Evolutionary conservation across 2,329 filamentous ascomycete species (phyloP).

Genomic region (Colletotrichum destructivum): DNA sequence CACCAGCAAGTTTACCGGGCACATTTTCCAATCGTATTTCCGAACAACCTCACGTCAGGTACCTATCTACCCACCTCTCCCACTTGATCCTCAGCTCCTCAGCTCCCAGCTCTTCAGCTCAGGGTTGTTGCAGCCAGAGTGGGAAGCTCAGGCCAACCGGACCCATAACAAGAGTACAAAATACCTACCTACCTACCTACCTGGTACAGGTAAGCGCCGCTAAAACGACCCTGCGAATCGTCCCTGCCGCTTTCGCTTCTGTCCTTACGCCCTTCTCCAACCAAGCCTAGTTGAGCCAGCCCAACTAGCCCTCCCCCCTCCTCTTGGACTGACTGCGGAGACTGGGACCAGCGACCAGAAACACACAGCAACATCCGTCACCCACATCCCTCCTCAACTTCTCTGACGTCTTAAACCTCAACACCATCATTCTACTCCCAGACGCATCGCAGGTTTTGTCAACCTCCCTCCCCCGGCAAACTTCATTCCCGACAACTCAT

Average conservation of each 20-base stretch:
- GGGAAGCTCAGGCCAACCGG: constrained; percentile 27
- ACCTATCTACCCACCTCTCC: neutral
- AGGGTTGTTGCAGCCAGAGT: constrained; percentile 1
- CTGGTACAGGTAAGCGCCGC: constrained; percentile 28
- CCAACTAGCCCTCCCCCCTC: neutral
- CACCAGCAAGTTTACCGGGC: neutral
- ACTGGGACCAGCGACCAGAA: neutral
- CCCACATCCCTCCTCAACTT: constrained; percentile 25
- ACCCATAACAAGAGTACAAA: constrained; percentile 14
- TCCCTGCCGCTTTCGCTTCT: constrained; percentile 21
- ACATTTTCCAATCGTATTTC: neutral
- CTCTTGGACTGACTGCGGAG: constrained; percentile 18
- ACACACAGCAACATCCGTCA: constrained; percentile 26
- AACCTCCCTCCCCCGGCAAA: constrained; percentile 23
- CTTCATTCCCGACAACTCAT: constrained; percentile 11
- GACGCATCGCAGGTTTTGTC: constrained; percentile 27
- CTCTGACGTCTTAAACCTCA: constrained; percentile 9
- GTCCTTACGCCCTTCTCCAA: constrained; percentile 22
- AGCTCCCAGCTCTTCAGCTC: neutral
- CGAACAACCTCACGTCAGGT: neutral
- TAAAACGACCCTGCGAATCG: constrained; percentile 40
- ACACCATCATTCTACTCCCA: constrained; percentile 16
- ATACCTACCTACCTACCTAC: neutral
- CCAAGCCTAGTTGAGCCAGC: constrained; percentile 1
- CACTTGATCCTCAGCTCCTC: neutral